Conservation (phyloP, 331 rosid genomes). For the Rosa hybrid region DNA sequence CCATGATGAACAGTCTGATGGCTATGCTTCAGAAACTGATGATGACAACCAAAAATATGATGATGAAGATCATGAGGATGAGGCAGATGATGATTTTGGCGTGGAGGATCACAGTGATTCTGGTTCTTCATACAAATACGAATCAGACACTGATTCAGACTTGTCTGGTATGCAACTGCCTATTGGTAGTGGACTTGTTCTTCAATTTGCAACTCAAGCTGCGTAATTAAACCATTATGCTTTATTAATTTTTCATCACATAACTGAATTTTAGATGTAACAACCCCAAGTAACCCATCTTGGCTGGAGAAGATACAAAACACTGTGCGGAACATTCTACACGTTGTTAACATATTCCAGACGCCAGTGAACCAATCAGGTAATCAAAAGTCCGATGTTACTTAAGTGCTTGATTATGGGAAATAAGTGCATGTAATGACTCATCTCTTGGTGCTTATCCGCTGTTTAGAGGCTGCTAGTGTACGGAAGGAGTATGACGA, state of each 20-base stretch:
- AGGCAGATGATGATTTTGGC: slow-evolving; percentile 51
- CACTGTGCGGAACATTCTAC: slow-evolving; percentile 60
- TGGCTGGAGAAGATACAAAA: slow-evolving; percentile 82
- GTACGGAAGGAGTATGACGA: slow-evolving; percentile 91
- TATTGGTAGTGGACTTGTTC: slow-evolving; percentile 20
- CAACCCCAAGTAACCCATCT: slow-evolving; percentile 60
- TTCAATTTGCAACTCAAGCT: slow-evolving; percentile 23
- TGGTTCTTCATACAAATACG: slow-evolving; percentile 62
- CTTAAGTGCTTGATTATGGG: neutral
- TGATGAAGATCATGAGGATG: slow-evolving; percentile 50
- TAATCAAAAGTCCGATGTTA: slow-evolving; percentile 23
- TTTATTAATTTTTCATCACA: slow-evolving; percentile 11
- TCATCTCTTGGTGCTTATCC: slow-evolving; percentile 24
- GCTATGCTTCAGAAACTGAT: slow-evolving; percentile 83
- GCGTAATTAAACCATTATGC: slow-evolving; percentile 8
- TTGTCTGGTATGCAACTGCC: slow-evolving; percentile 61
- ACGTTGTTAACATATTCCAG: slow-evolving; percentile 83
- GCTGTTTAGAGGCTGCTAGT: slow-evolving; percentile 72
- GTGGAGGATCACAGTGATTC: slow-evolving; percentile 61
- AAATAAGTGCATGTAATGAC: slow-evolving; percentile 16
- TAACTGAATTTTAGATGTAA: slow-evolving; percentile 43
- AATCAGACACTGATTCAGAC: slow-evolving; percentile 56
- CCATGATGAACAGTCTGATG: slow-evolving; percentile 58
- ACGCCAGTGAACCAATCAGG: slow-evolving; percentile 92
- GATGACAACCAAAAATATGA: slow-evolving; percentile 62